Conservation (phyloP, 495 filamentous ascomycete genomes). For the Xylaria flabelliformis region DNA sequence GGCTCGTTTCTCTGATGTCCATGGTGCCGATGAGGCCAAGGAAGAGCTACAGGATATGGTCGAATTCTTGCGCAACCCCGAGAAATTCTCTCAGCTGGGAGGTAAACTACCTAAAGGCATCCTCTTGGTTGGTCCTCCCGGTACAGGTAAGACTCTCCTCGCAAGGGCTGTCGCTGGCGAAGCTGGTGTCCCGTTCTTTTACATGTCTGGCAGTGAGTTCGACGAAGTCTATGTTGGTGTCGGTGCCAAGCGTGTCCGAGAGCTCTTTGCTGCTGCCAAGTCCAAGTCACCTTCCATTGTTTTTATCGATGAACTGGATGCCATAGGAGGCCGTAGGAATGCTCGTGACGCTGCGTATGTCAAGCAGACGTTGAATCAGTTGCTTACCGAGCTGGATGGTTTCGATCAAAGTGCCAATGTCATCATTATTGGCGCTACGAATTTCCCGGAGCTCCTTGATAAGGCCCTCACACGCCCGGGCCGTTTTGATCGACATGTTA, state of each 20-base stretch:
- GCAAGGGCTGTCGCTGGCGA: slow-evolving; percentile 96
- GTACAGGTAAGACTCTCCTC: slow-evolving; percentile 97
- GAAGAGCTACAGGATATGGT: slow-evolving; percentile 97
- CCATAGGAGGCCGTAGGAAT: slow-evolving; percentile 92
- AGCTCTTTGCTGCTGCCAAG: slow-evolving; percentile 89
- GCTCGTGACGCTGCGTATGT: slow-evolving; percentile 94
- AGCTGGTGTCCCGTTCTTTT: slow-evolving; percentile 98
- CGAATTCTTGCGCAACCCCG: slow-evolving; percentile 91
- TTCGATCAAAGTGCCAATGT: slow-evolving; percentile 94
- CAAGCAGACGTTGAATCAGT: slow-evolving; percentile 95
- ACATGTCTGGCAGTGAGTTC: slow-evolving; percentile 99
- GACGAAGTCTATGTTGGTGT: slow-evolving; percentile 99
- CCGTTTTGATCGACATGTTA: slow-evolving; percentile 91
- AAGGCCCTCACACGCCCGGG: slow-evolving; percentile 94
- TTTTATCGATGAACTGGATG: slow-evolving; percentile 98
- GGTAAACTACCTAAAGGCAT: slow-evolving; percentile 98
- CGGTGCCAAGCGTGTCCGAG: slow-evolving; percentile 95
- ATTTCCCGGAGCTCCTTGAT: slow-evolving; percentile 92
- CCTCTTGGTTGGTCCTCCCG: slow-evolving; percentile 91
- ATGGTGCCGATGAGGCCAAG: slow-evolving; percentile 97
- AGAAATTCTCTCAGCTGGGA: slow-evolving; percentile 87
- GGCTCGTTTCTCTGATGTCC: slow-evolving; percentile 90
- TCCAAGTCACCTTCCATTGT: slow-evolving; percentile 92
- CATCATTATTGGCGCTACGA: slow-evolving; percentile 94
- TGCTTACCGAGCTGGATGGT: slow-evolving; percentile 96